phyloP scores from a whole-genome alignment of 2,329 filamentous ascomycete species.

The Fusarium nelsonii region DNA sequence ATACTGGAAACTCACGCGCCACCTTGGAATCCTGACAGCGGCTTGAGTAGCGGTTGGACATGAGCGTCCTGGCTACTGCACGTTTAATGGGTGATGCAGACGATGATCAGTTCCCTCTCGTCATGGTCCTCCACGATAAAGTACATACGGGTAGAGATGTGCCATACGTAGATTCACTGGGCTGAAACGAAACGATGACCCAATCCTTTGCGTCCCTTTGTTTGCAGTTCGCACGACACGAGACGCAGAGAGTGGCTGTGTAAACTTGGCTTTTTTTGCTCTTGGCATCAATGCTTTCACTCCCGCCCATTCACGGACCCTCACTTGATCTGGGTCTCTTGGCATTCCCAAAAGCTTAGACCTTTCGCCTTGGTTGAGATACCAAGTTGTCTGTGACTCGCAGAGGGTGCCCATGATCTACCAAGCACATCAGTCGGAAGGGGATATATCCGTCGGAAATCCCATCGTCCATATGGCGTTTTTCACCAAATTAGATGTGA shows the following conservation, averaged over 20 bases:
- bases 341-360: constrained; percentile 31
- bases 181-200: constrained; percentile 29
- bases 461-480: constrained; percentile 17
- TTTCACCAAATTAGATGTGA: constrained; percentile 21
- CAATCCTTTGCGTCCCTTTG: constrained; percentile 16
- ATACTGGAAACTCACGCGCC: constrained; percentile 25
- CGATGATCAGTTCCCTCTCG: constrained; percentile 5
- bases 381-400: constrained; percentile 20
- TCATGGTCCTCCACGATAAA: background rate
- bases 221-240: constrained; percentile 38
- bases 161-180: constrained; percentile 8
- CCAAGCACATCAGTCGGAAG: constrained; percentile 15
- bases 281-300: constrained; percentile 12
- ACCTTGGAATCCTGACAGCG: constrained; percentile 24
- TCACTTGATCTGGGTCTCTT: constrained; percentile 21
- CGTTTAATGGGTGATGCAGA: constrained; percentile 27
- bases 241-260: constrained; percentile 42
- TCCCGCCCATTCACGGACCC: constrained; percentile 16
- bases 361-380: constrained; percentile 19
- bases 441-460: constrained; percentile 20
- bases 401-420: constrained; percentile 26
- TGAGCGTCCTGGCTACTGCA: constrained; percentile 37
- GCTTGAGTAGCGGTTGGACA: constrained; percentile 19
- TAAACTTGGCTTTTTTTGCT: constrained; percentile 29
- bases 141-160: background rate